Percentiles rank a stretch among this genome's conserved stretches.
phyloP scores from a whole-genome alignment of 2,329 filamentous ascomycete genomes.

The Fusarium musae region DNA sequence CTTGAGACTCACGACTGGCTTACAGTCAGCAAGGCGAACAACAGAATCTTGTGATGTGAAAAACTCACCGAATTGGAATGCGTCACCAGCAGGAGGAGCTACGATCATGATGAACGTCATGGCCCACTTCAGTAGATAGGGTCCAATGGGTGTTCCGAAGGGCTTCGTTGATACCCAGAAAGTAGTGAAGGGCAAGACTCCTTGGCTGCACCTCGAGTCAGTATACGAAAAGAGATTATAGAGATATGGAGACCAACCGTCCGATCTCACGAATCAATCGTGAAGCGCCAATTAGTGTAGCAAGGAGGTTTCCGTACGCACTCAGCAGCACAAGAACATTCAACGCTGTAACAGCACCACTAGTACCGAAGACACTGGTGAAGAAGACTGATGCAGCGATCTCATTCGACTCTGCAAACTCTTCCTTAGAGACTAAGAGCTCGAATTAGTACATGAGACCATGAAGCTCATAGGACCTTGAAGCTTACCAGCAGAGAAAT shows the following conservation, averaged over 20 bases:
- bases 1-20: constrained; percentile 67
- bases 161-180: constrained; percentile 73
- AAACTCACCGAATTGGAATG: constrained; percentile 67
- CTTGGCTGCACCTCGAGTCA: constrained; percentile 57
- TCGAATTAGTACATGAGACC: constrained; percentile 38
- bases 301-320: constrained; percentile 68
- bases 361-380: constrained; percentile 65
- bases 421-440: constrained; percentile 60
- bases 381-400: constrained; percentile 70
- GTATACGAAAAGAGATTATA: constrained; percentile 64
- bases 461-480: fast-evolving
- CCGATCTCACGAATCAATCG: constrained; percentile 70
- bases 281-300: constrained; percentile 64
- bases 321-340: constrained; percentile 69
- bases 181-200: constrained; percentile 66
- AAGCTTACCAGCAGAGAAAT: constrained; percentile 60
- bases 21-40: constrained; percentile 50
- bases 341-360: constrained; percentile 61
- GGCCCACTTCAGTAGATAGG: constrained; percentile 67
- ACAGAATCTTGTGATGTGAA: fast-evolving
- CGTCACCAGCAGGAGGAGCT: constrained; percentile 70
- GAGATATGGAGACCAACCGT: constrained; percentile 67
- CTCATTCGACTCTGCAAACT: constrained; percentile 62
- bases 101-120: constrained; percentile 70
- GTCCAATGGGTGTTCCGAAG: constrained; percentile 71